Conservation (phyloP, 768 basidiomycete species). For the Pleurotus sapidus region DNA sequence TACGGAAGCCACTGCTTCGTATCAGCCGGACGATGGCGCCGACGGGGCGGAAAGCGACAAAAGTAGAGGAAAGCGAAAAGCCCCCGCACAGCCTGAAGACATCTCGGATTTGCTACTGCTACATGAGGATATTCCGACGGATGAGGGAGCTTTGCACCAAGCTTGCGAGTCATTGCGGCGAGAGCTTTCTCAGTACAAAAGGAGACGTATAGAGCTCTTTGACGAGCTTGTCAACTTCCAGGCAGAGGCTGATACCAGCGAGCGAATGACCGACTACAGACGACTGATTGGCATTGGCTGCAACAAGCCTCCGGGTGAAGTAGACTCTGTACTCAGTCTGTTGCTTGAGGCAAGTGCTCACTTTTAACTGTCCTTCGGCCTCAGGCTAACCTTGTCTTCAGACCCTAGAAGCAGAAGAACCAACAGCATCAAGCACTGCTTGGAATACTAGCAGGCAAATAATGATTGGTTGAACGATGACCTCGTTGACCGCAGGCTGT, state of each 20-base stretch:
- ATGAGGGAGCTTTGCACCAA: constrained; percentile 48
- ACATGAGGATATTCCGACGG: constrained; percentile 54
- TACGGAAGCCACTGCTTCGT: constrained; percentile 41
- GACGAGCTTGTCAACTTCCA: constrained; percentile 77
- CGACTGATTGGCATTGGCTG: constrained; percentile 88
- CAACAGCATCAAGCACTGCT: constrained; percentile 54
- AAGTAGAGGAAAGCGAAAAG: constrained; percentile 54
- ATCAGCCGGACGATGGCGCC: constrained; percentile 40
- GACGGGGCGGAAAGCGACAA: constrained; percentile 36
- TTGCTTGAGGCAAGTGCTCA: constrained; percentile 67
- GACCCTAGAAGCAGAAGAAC: constrained; percentile 83
- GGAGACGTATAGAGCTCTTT: constrained; percentile 69
- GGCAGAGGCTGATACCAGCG: constrained; percentile 87
- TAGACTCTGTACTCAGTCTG: constrained; percentile 83
- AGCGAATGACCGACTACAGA: constrained; percentile 86
- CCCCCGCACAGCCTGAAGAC: constrained; percentile 47
- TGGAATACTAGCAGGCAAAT: constrained; percentile 40
- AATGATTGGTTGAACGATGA: constrained; percentile 21
- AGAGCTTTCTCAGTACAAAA: constrained; percentile 63
- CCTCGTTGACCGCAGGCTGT: background rate
- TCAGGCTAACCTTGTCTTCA: constrained; percentile 22
- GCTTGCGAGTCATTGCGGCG: constrained; percentile 61
- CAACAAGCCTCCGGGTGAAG: constrained; percentile 82
- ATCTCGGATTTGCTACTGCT: constrained; percentile 61
- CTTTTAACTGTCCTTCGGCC: background rate